Evolutionary conservation across 163 green algal genomes (phyloP), one percentile per base, ranked within the genome.

Genomic region (Scenedesmus sp.): DNA sequence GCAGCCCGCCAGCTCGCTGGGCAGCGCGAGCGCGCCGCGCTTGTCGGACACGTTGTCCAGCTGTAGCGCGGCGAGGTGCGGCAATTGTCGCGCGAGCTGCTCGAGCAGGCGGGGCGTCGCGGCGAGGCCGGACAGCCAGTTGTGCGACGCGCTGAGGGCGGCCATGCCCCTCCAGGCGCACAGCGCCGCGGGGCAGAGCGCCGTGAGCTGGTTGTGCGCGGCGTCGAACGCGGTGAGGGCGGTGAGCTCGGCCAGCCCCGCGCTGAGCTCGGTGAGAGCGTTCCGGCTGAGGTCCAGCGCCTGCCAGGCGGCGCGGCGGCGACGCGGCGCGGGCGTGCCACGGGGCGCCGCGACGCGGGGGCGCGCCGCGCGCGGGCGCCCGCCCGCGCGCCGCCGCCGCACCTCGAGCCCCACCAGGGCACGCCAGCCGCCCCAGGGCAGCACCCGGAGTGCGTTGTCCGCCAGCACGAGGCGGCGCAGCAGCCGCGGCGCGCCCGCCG

Each of bases 21-120:
- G 69, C 34, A 77, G 36, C 24, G n/a, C n/a, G 53, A 77, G 36
- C 9, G 17, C 20, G 14, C 69, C 69, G 0, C 48, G 53, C 54
- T 77, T 77, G 36, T 77, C 69, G 9, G 69, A 77, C 24, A 36
- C 47, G 17, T 77, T 77, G 53, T 7, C 34, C 33, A 77, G n/a
- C 18, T 9, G 24, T 13, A 77, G 54, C 22, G 48, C 26, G n/a
- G 18, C 24, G 15, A 77, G 69, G 33, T n/a, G 13, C 11, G 39
- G 69, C 69, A 10, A 6, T 10, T 53, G 66, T 34, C 29, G 24
- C 2, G 53, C 20, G 1, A 67, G 15, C 54, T 67, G 69, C 2
- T 29, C 18, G 17, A 11, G 34, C 53, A 58, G 34, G 47, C 5
- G 9, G 7, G 67, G 17, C 11, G 33, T 36, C 15, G 3, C 26